Evolutionary conservation across 306 rosid genomes (phyloP).

Genomic region (Sicyos edulis): DNA sequence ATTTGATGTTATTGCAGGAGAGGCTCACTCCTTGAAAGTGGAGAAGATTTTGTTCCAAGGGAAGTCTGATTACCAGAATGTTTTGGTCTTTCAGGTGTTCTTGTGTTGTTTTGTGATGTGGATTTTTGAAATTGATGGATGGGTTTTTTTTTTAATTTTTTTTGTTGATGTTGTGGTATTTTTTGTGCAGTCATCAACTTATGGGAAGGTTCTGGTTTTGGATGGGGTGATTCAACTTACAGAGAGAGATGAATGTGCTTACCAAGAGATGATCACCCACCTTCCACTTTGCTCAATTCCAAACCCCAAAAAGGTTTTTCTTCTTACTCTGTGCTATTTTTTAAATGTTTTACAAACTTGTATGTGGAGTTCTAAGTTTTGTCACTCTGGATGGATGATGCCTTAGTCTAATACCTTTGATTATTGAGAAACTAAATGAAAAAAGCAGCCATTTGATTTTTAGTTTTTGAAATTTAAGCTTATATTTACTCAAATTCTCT

Average conservation of each 20-base stretch:
- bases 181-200: slow-evolving; percentile 61
- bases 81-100: slow-evolving; percentile 78
- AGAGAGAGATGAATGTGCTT: slow-evolving; percentile 95
- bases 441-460: background rate
- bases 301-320: slow-evolving; percentile 66
- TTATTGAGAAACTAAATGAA: background rate
- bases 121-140: background rate
- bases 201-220: slow-evolving; percentile 89
- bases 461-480: no score
- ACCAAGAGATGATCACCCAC: slow-evolving; percentile 95
- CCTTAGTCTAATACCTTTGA: background rate
- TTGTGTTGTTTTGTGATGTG: slow-evolving; percentile 3
- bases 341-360: background rate
- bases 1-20: slow-evolving; percentile 42
- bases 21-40: slow-evolving; percentile 94
- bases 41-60: slow-evolving; percentile 77
- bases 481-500: no score
- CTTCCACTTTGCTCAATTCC: slow-evolving; percentile 92
- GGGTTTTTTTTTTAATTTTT: background rate
- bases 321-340: no score
- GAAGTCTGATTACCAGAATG: slow-evolving; percentile 82
- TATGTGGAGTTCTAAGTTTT: background rate
- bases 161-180: background rate
- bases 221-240: slow-evolving; percentile 98
- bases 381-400: background rate